Conservation (phyloP, 1,284 basidiomycete species). For the Trichosporon sp. region DNA sequence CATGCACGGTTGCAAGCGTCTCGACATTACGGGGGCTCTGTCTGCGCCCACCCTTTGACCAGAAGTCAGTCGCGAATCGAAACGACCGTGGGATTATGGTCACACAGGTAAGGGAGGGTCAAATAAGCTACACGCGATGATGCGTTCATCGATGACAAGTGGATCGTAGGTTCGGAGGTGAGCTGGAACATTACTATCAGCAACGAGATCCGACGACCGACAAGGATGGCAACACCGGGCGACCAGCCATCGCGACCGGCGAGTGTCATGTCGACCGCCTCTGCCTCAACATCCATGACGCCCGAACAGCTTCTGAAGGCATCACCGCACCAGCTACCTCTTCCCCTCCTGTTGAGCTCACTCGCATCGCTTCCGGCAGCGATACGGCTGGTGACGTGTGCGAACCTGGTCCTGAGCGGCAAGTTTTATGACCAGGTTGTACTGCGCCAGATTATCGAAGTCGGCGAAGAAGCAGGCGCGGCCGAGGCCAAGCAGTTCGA, state of each 20-base stretch:
- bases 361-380: conserved; percentile 19
- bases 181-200: background rate
- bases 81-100: conserved; percentile 1
- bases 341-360: conserved; percentile 16
- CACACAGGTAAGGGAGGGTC: background rate
- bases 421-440: conserved; percentile 28
- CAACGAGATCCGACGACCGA: background rate
- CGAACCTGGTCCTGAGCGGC: conserved; percentile 33
- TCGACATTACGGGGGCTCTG: too few relatives aligned
- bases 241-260: background rate
- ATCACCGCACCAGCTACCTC: conserved; percentile 19
- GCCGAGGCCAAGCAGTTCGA: conserved; percentile 28
- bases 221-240: background rate
- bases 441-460: conserved; percentile 42
- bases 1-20: background rate
- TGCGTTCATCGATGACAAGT: conserved; percentile 20
- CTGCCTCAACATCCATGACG: conserved; percentile 20
- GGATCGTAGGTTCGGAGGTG: background rate
- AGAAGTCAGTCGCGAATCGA: conserved; percentile 2
- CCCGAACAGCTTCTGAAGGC: conserved; percentile 22
- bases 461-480: conserved; percentile 34
- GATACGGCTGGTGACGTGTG: conserved; percentile 26
- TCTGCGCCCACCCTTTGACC: background rate
- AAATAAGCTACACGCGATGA: background rate
- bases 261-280: conserved; percentile 20